Evolutionary conservation across 1,284 basidiomycete genomes (phyloP).

Genomic region (Naganishia liquefaciens): DNA sequence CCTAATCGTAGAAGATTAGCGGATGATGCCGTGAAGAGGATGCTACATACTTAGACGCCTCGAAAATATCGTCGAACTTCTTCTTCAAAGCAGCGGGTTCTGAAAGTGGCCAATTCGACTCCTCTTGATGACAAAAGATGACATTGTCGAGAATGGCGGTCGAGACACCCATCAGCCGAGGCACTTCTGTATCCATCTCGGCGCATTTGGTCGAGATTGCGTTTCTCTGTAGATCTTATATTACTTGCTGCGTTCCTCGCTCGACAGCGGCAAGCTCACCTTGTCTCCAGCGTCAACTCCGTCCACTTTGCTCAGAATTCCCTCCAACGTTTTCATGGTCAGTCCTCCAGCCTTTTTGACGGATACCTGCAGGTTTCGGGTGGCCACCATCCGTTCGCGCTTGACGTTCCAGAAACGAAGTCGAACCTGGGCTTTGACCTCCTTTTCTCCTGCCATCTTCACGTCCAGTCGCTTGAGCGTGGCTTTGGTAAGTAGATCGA

Average conservation of each 20-base stretch:
- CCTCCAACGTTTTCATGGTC: conserved; percentile 98
- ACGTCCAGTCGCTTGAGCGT: not conserved
- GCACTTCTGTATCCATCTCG: conserved; percentile 93
- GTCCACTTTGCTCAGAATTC: conserved; percentile 75
- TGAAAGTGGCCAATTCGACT: conserved; percentile 95
- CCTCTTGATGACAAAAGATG: conserved; percentile 99
- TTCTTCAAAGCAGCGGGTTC: conserved; percentile 92
- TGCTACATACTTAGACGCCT: conserved; percentile 78
- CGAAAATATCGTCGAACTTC: conserved; percentile 99
- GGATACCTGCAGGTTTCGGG: conserved; percentile 88
- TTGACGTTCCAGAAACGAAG: conserved; percentile 89
- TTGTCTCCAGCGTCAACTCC: conserved; percentile 66
- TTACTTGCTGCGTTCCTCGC: too few species aligned
- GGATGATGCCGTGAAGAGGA: not conserved
- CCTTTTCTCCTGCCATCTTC: conserved; percentile 93
- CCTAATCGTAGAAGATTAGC: conserved; percentile 55
- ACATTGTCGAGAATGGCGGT: conserved; percentile 97
- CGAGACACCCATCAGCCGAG: conserved; percentile 88
- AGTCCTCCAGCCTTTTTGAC: conserved; percentile 83
- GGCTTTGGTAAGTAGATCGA: conserved; percentile 6
- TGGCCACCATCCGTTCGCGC: conserved; percentile 83
- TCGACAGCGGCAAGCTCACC: conserved; percentile 55
- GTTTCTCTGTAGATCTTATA: conserved; percentile 62
- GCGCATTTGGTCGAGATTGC: conserved; percentile 94
- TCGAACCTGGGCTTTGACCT: conserved; percentile 97